Conservation (phyloP, 176 grass and related monocot genomes). For the Triticum dicoccoides region DNA sequence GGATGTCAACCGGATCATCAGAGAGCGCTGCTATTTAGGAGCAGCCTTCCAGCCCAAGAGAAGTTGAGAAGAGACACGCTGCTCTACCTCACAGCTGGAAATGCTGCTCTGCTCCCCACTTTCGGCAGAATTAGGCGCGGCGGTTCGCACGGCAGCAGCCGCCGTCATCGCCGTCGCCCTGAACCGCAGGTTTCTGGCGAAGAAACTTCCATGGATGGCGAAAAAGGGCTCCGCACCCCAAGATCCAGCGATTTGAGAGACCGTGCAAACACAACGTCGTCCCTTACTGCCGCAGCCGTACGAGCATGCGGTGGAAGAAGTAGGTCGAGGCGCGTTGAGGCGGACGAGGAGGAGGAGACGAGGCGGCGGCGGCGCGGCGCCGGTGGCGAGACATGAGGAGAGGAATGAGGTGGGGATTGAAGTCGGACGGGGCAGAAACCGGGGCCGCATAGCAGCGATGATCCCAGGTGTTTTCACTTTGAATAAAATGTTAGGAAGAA, state of each 20-base stretch:
- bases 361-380: neutral
- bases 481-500: rapidly evolving
- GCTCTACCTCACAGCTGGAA: neutral
- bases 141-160: neutral
- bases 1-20: neutral
- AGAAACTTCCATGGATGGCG: neutral
- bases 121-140: neutral
- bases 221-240: neutral
- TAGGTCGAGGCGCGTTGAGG: neutral
- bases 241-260: neutral
- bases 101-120: neutral
- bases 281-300: neutral
- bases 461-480: neutral
- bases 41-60: neutral
- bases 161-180: neutral
- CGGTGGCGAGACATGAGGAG: neutral
- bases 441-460: neutral
- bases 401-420: neutral
- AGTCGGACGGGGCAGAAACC: neutral
- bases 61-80: neutral
- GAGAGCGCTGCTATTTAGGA: neutral
- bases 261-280: neutral
- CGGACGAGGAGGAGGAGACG: neutral
- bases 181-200: neutral
- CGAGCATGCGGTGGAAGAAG: neutral